These are phyloP conservation scores for Penicillium sp. DNA, from an alignment of 2,329 filamentous ascomycete species.

Conservation along the genomic window DNA sequence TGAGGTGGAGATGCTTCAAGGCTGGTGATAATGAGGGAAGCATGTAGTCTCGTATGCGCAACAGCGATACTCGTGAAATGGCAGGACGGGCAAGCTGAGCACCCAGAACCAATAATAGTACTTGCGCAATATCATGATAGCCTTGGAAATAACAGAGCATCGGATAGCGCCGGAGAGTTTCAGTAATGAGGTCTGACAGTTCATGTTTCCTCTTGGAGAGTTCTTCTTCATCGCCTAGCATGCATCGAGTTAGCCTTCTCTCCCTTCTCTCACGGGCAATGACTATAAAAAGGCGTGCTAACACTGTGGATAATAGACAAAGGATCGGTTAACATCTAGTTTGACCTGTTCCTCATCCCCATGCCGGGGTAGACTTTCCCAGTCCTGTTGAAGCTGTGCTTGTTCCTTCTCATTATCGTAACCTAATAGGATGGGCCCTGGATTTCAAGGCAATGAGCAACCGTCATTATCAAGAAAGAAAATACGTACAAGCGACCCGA, in stretches of 20 bases:
- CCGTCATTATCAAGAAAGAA: background rate
- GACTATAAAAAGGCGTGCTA: conserved; percentile 26
- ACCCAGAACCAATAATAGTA: conserved; percentile 81
- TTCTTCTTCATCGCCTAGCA: conserved; percentile 64
- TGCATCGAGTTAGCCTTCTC: background rate
- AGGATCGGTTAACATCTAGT: conserved; percentile 91
- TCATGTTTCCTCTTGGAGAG: conserved; percentile 68
- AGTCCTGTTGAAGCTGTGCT: conserved; percentile 32
- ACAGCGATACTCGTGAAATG: conserved; percentile 75
- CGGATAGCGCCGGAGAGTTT: conserved; percentile 74
- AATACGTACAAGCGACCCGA: conserved; percentile 68
- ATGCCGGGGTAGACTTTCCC: conserved; percentile 68
- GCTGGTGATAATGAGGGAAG: conserved; percentile 79
- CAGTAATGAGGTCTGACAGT: conserved; percentile 74
- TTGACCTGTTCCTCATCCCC: conserved; percentile 85
- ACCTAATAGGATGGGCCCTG: conserved; percentile 49
- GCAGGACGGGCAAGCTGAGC: conserved; percentile 56
- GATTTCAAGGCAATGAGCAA: conserved; percentile 15
- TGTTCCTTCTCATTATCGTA: conserved; percentile 22
- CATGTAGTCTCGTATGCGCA: conserved; percentile 97
- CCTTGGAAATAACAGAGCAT: conserved; percentile 95
- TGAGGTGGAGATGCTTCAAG: conserved; percentile 76
- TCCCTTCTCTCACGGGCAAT: background rate
- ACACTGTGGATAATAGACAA: conserved; percentile 92
- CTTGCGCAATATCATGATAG: conserved; percentile 97